phyloP scores from a whole-genome alignment of 768 basidiomycete genomes.

The Cantharellus anzutake region DNA sequence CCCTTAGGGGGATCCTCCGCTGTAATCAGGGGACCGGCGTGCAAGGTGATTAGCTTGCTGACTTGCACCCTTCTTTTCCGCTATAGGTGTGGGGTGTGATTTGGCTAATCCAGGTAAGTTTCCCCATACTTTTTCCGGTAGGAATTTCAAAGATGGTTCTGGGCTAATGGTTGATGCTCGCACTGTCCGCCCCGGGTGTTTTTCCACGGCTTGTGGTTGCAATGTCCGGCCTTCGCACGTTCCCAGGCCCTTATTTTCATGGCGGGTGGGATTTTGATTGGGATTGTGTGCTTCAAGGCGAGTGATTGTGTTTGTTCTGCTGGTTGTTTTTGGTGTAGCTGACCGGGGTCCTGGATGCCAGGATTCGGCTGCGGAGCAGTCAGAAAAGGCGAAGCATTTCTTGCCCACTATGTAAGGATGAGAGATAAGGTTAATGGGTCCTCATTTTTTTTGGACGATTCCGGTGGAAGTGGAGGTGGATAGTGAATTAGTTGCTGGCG shows the following conservation, averaged over 20 bases:
- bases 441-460: no score
- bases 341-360: constrained; percentile 12
- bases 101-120: constrained; percentile 38
- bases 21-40: no score
- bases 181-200: no score
- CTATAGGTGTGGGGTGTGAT: constrained; percentile 67
- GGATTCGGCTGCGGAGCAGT: constrained; percentile 43
- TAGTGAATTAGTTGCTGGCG: no score
- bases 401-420: constrained; percentile 20
- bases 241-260: constrained; percentile 50
- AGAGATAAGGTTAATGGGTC: no score
- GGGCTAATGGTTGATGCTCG: no score
- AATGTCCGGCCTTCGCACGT: background rate
- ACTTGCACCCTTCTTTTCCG: background rate
- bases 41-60: no score
- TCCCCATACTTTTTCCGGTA: no score
- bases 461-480: no score
- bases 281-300: constrained; percentile 69
- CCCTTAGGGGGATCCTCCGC: no score
- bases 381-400: constrained; percentile 32
- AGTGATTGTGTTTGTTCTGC: constrained; percentile 3
- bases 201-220: no score
- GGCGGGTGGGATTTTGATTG: constrained; percentile 53
- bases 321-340: background rate
- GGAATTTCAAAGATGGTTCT: no score